These are phyloP conservation scores for Macrolepiota albuminosa DNA, from an alignment of 768 basidiomycete genomes.

Conservation along the genomic window DNA sequence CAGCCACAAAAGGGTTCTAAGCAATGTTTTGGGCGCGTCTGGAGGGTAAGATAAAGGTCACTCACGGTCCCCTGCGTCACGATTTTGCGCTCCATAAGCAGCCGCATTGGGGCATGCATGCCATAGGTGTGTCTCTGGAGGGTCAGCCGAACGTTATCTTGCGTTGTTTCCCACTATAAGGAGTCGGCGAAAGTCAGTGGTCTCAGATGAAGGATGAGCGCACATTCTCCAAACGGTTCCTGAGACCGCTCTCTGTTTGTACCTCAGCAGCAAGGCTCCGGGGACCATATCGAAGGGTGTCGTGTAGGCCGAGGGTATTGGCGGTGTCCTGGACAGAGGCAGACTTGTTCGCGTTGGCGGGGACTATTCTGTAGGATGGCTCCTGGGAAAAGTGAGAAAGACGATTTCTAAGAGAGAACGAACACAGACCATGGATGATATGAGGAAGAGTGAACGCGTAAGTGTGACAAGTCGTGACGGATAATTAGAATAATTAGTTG, in stretches of 20 bases:
- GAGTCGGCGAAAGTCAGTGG: neutral
- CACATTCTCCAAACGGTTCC: conserved; percentile 75
- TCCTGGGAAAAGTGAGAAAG: conserved; percentile 24
- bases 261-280: conserved; percentile 76
- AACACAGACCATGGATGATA: conserved; percentile 23
- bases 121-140: conserved; percentile 83
- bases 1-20: conserved; percentile 66
- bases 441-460: conserved; percentile 20
- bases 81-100: conserved; percentile 91
- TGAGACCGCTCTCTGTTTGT: conserved; percentile 55
- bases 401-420: neutral
- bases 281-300: conserved; percentile 81
- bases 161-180: conserved; percentile 87
- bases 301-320: conserved; percentile 80
- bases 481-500: conserved; percentile 4
- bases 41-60: conserved; percentile 7
- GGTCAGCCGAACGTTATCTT: conserved; percentile 81
- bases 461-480: conserved; percentile 16
- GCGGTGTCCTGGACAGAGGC: conserved; percentile 66
- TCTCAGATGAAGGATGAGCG: conserved; percentile 17
- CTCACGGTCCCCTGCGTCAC: conserved; percentile 58
- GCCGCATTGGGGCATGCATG: conserved; percentile 82
- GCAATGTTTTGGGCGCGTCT: neutral
- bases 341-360: conserved; percentile 45
- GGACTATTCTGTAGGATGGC: conserved; percentile 61